A percentile compares a stretch with the other conserved stretches of the same genome.
Evolutionary conservation across 352 stramenopile species (phyloP).

Genomic region (Poterioochromonas sp.): DNA sequence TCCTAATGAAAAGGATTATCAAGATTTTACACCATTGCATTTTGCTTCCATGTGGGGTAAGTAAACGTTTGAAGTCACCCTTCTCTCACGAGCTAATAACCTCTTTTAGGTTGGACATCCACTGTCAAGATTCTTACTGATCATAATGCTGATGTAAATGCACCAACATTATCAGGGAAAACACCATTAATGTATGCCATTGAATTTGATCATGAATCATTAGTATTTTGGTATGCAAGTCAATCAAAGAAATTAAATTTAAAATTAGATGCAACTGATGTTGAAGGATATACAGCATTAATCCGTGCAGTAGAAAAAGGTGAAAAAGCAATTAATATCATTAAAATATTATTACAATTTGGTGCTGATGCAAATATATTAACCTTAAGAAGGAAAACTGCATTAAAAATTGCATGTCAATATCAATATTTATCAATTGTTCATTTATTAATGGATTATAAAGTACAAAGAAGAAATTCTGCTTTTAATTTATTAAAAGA

Average conservation of each 20-base stretch:
- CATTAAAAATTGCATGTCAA: constrained; percentile 1
- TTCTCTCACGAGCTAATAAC: too few relatives aligned
- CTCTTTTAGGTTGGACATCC: constrained; percentile 1
- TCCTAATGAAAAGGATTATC: constrained; percentile 1
- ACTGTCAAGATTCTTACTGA: neutral
- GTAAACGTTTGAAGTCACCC: neutral
- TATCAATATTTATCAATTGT: neutral
- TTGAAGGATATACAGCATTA: constrained; percentile 17
- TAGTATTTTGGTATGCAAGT: neutral
- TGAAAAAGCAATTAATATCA: neutral
- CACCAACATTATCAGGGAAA: neutral
- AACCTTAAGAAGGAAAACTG: neutral
- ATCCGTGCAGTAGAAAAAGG: neutral
- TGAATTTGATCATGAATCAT: neutral
- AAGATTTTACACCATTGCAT: constrained; percentile 19
- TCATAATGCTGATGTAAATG: constrained; percentile 11
- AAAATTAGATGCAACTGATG: neutral
- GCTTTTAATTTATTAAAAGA: constrained; percentile 6
- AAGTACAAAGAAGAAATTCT: neutral
- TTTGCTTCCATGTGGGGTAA: constrained; percentile 18
- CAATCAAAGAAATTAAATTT: neutral
- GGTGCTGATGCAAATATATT: neutral
- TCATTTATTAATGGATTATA: constrained; percentile 6
- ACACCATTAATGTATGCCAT: constrained; percentile 16
- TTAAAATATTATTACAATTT: constrained; percentile 3